phyloP scores from a whole-genome alignment of 2,329 filamentous ascomycete genomes.

The Aurifilum marmelostoma region DNA sequence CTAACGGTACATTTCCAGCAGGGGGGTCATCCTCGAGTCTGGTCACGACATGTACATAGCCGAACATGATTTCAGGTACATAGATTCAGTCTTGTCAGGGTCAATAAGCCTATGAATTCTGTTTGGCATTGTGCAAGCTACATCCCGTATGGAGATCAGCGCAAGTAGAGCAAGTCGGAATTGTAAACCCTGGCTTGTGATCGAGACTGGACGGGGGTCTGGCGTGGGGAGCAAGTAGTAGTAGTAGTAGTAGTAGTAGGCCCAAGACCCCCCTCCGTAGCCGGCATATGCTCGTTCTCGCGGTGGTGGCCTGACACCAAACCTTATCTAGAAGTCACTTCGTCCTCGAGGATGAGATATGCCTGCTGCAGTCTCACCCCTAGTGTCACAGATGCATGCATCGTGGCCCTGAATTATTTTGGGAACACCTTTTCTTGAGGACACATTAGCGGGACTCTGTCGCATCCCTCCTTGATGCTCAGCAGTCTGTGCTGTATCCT shows the following conservation, averaged over 20 bases:
- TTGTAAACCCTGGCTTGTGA: not conserved
- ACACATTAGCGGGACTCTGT: not conserved
- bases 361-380: conserved; percentile 8
- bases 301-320: conserved; percentile 15
- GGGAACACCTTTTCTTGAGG: not conserved
- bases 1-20: not conserved
- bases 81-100: too few species aligned
- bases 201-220: not conserved
- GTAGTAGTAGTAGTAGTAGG: too few species aligned
- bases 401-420: not conserved
- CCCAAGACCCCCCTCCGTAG: conserved; percentile 2
- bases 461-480: not conserved
- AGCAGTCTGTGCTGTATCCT: not conserved
- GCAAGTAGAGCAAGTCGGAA: too few species aligned
- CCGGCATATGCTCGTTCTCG: not conserved
- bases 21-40: not conserved
- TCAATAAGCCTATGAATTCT: too few species aligned
- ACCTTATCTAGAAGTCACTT: conserved; percentile 27
- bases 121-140: not conserved
- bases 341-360: not conserved
- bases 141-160: too few species aligned
- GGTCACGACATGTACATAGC: not conserved
- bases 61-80: not conserved
- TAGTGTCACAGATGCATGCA: conserved; percentile 10
- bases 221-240: not conserved